Conservation (phyloP, 805 yeast genomes). For the Pichia cephalocereana region DNA sequence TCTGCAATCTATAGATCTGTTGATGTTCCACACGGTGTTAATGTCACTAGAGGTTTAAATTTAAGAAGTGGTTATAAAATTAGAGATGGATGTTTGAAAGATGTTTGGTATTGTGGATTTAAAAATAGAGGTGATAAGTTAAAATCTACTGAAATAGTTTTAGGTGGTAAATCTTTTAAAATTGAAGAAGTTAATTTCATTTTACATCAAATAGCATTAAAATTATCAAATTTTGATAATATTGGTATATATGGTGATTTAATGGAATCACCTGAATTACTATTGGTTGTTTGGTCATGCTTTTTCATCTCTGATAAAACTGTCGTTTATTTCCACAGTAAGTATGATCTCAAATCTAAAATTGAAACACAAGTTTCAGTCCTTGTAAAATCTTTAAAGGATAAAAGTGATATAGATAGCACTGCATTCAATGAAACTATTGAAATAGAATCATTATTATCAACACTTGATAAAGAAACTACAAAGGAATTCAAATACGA, state of each 20-base stretch:
- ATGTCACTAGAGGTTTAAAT: conserved; percentile 59
- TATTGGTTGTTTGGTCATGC: conserved; percentile 18
- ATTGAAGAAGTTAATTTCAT: conserved; percentile 23
- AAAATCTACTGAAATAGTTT: not conserved
- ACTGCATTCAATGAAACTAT: not conserved
- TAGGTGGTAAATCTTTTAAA: not conserved
- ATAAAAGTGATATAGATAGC: not conserved
- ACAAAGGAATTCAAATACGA: conserved; percentile 9
- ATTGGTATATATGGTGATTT: conserved; percentile 19
- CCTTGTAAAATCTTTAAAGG: not conserved
- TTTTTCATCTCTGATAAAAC: conserved; percentile 31
- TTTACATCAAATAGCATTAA: conserved; percentile 21
- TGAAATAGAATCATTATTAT: not conserved
- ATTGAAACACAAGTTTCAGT: not conserved
- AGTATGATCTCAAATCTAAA: not conserved
- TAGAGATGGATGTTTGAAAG: conserved; percentile 68
- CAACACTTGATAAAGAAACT: not conserved
- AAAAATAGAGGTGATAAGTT: conserved; percentile 14
- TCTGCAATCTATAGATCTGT: conserved; percentile 71
- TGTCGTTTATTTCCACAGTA: conserved; percentile 25
- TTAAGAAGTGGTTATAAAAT: conserved; percentile 55
- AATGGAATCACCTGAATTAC: conserved; percentile 11
- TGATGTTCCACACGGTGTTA: conserved; percentile 62
- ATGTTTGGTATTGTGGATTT: conserved; percentile 54
- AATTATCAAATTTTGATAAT: conserved; percentile 15